Base-by-base conservation (phyloP, 1,139 yeast species). In the Diutina sp. region DNA sequence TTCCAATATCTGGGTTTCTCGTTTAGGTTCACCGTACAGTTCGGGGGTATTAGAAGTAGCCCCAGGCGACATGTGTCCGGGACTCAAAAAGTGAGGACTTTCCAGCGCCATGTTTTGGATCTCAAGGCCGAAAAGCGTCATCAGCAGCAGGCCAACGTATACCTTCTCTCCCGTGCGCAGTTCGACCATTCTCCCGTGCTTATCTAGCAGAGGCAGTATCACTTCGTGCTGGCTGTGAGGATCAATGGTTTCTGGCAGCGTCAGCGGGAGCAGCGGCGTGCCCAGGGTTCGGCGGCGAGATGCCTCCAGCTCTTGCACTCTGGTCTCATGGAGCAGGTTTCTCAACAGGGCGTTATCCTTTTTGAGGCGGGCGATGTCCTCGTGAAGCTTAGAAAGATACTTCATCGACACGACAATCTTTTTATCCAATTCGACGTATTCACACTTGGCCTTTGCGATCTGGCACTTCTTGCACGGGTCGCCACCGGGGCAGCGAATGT, bases 401-500 rank as follows among this genome's bases (percentile, higher is more conserved):
- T 84, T 84, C 80, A 87, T 78, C 1, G 93, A 84, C 0, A 87
- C 88, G 38, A 87, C 90, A 21, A 88, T 78, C 66, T 87, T 87
- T 71, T 83, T 85, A 57, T 86, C 90, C 2, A 87, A 90, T 65
- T 86, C 93, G 28, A 82, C 78, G 62, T 87, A 88, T 63, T 86
- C 90, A 71, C 96, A 88, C 44, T 76, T 74, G 1, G 84, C 73
- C 57, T 76, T 78, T 18, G 87, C 82, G 55, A 77, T 68, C 21
- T 69, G 71, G 66, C 96, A 88, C 63, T 84, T 84, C 57, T 74
- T 70, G 66, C 96, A 88, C 0, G 91, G 90, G 48, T 83, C 79
- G 1, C 90, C 93, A 1, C 95, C 95, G 11, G 90, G 90, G 65
- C 96, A 88, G 61, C 87, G 79, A 47, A 85, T 83, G 67, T 88